Base-by-base conservation (phyloP, 441 rosid genomes). In the Croton setiger region DNA sequence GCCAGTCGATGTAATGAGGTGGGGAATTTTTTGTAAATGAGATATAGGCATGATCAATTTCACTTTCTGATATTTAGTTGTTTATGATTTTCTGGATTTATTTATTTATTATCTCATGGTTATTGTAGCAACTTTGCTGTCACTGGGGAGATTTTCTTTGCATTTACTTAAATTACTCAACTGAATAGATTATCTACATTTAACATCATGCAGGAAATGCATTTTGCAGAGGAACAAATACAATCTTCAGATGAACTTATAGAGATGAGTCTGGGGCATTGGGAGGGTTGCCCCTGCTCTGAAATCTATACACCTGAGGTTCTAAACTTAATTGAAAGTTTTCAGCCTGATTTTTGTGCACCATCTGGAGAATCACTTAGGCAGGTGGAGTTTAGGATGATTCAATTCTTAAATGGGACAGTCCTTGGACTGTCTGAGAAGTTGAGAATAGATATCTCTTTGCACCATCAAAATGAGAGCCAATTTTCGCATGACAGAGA, bases 331-430 rank as follows among this genome's bases (percentile, higher is more conserved):
- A 84, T 83, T 37, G 97, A 91, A 67, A 82, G 80, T 77, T 80
- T 77, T 18, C 92, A 89, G 79, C 97, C 98, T 60, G 97, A 93
- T 86, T 93, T 93, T 83, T 72, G 81, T 13, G 87, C 89, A 3
- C 98, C 97, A 0, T 82, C 88, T 17, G 98, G 98, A 65, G 96
- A 93, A 81, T 93, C 98, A 44, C 87, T 91, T 17, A 85, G 98
- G 77, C 94, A 89, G 75, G 91, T 93, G 67, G 97, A 91, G 72
- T 91, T 88, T 67, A 86, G 98, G 70, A 87, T 89, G 90, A 81
- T 89, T 82, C 93, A 91, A 76, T 93, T 93, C 84, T 75, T 93
- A 69, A 91, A 91, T 52, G 78, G 77, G n/a, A 83, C 91, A 0
- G 71, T 93, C 35, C 74, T 87, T 10, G 84, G 87, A 17, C 80